Conservation (phyloP, 768 basidiomycete species). For the Mycena vitilis region DNA sequence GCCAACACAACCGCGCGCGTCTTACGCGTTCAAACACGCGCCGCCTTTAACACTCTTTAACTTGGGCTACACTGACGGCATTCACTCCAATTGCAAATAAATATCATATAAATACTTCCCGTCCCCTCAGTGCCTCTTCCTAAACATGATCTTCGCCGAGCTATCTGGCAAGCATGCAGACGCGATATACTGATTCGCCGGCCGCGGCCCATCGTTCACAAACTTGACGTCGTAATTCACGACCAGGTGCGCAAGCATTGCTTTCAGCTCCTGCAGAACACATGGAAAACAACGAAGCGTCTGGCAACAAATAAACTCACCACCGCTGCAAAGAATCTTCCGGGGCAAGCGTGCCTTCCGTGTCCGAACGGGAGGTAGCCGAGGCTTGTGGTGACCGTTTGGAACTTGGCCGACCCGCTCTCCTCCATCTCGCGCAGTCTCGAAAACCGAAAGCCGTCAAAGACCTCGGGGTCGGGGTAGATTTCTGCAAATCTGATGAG, state of each 20-base stretch:
- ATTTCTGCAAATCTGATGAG: slow-evolving; percentile 11
- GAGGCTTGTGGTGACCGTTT: slow-evolving; percentile 26
- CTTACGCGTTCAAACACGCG: too few species aligned
- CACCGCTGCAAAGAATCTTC: slow-evolving; percentile 23
- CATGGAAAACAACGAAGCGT: neutral
- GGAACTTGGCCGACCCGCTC: slow-evolving; percentile 24
- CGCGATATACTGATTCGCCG: slow-evolving; percentile 29
- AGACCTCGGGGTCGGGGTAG: slow-evolving; percentile 27
- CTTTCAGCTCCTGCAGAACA: slow-evolving; percentile 25
- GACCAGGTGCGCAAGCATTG: slow-evolving; percentile 32
- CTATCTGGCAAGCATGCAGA: slow-evolving; percentile 29
- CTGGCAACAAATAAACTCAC: neutral
- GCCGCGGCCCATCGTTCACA: slow-evolving; percentile 24
- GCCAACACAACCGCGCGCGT: too few species aligned
- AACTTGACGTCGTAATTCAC: slow-evolving; percentile 33
- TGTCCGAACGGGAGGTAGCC: slow-evolving; percentile 33
- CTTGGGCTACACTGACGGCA: too few species aligned
- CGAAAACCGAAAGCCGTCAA: slow-evolving; percentile 33
- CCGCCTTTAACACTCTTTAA: too few species aligned
- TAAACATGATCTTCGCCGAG: slow-evolving; percentile 30
- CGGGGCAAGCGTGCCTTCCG: slow-evolving; percentile 26
- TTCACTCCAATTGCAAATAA: too few species aligned
- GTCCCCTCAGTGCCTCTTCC: slow-evolving; percentile 15
- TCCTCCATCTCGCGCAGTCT: slow-evolving; percentile 23
- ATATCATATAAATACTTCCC: neutral